Evolutionary conservation across 805 yeast species (phyloP).

Genomic region (Ogataea wickerhamii): DNA sequence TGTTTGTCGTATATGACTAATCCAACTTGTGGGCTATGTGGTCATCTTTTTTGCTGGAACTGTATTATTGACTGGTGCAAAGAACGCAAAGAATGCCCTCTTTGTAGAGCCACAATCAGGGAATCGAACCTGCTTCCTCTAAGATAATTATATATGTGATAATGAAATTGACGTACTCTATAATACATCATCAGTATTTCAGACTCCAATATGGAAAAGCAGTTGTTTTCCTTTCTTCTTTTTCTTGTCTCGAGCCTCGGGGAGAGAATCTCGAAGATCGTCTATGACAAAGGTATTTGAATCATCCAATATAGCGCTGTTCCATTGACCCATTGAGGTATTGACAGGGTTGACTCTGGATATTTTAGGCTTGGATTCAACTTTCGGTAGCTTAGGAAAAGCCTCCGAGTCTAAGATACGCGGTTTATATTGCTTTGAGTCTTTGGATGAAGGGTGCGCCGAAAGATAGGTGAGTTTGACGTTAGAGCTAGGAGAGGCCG

Average conservation of each 20-base stretch:
- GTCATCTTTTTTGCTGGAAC: constrained; percentile 90
- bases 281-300: constrained; percentile 21
- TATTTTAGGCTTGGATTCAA: constrained; percentile 40
- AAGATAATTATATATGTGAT: constrained; percentile 25
- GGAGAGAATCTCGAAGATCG: constrained; percentile 19
- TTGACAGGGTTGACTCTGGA: constrained; percentile 58
- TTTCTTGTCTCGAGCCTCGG: constrained; percentile 28
- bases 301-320: constrained; percentile 10
- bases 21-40: constrained; percentile 87
- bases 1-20: constrained; percentile 76
- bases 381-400: constrained; percentile 38
- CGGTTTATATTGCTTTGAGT: constrained; percentile 1
- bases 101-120: constrained; percentile 71
- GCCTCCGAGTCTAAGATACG: constrained; percentile 14
- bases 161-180: not conserved
- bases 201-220: constrained; percentile 49
- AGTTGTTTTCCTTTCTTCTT: constrained; percentile 53
- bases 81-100: constrained; percentile 85
- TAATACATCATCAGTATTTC: constrained; percentile 2
- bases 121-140: constrained; percentile 63
- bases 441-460: constrained; percentile 1
- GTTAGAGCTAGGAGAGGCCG: constrained; percentile 11
- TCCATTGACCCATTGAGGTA: constrained; percentile 33
- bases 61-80: constrained; percentile 88
- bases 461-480: constrained; percentile 15